Conservation (phyloP, 495 filamentous ascomycete species). For the Entonaema liquescens region DNA sequence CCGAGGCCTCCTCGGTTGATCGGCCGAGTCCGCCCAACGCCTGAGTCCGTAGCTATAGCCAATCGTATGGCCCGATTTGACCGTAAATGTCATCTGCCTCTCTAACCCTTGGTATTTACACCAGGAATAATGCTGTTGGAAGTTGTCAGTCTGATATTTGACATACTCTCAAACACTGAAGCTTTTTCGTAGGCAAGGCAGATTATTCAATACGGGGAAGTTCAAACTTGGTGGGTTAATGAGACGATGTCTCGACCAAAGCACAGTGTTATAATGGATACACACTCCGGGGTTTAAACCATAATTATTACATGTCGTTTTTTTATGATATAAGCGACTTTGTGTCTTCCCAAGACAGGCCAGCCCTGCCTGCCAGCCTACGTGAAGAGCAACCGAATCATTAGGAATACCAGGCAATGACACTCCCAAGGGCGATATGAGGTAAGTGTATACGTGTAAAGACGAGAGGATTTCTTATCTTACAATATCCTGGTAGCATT, state of each 20-base stretch:
- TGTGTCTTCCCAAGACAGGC: slow-evolving; percentile 16
- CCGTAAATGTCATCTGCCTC: slow-evolving; percentile 6
- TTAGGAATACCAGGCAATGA: too few relatives aligned
- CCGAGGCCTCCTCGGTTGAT: slow-evolving; percentile 22
- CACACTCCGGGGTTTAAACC: slow-evolving; percentile 7
- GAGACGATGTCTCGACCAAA: not conserved
- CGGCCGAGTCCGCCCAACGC: slow-evolving; percentile 3
- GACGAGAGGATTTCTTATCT: too few relatives aligned
- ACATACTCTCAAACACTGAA: not conserved
- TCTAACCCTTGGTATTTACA: not conserved
- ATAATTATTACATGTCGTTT: slow-evolving; percentile 28
- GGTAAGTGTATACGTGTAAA: too few relatives aligned
- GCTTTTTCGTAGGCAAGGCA: slow-evolving; percentile 15
- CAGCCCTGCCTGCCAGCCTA: too few relatives aligned
- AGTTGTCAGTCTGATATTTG: not conserved
- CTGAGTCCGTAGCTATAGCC: not conserved
- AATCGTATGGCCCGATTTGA: not conserved
- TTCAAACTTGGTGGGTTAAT: not conserved
- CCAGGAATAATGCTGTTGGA: not conserved
- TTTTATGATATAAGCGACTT: not conserved
- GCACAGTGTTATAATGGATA: not conserved
- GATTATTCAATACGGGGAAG: not conserved
- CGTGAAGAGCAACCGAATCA: not conserved
- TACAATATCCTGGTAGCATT: too few relatives aligned
- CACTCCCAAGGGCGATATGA: too few relatives aligned